phyloP scores from a whole-genome alignment of 805 yeast genomes.

The Candida mattraensis region DNA sequence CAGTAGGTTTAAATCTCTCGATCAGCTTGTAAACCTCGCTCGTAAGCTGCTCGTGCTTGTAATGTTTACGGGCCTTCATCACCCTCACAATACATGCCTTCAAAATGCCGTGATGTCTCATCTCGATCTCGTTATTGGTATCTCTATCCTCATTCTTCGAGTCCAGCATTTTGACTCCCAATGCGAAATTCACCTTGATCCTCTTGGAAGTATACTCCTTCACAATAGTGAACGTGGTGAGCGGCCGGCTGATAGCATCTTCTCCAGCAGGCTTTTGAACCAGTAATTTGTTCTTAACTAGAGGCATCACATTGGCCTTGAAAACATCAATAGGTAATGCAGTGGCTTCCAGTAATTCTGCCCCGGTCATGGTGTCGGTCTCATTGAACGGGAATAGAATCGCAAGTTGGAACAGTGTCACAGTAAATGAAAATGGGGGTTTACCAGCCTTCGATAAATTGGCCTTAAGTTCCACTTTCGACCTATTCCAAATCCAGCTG shows the following conservation, averaged over 20 bases:
- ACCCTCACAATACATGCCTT: conserved; percentile 94
- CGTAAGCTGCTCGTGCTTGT: conserved; percentile 76
- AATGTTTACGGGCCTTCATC: conserved; percentile 87
- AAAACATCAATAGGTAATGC: conserved; percentile 65
- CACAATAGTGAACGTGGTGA: conserved; percentile 67
- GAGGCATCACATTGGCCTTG: conserved; percentile 75
- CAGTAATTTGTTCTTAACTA: conserved; percentile 75
- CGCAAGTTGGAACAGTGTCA: conserved; percentile 84
- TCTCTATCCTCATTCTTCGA: conserved; percentile 74
- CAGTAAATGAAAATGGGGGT: conserved; percentile 77
- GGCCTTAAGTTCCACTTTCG: conserved; percentile 89
- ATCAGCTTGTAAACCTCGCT: conserved; percentile 89
- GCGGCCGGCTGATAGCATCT: conserved; percentile 49
- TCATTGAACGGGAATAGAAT: conserved; percentile 83
- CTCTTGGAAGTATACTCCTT: conserved; percentile 83
- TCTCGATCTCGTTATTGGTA: conserved; percentile 68
- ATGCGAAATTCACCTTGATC: conserved; percentile 71
- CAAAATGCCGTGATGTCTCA: conserved; percentile 66
- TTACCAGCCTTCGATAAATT: conserved; percentile 78
- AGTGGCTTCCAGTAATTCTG: conserved; percentile 63
- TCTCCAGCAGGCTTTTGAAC: conserved; percentile 63
- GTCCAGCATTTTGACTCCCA: conserved; percentile 45
- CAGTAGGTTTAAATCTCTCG: conserved; percentile 78
- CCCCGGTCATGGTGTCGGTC: conserved; percentile 54
- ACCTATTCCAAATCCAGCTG: conserved; percentile 95